Evolutionary conservation across 2,329 filamentous ascomycete genomes (phyloP).

Genomic region (Colletotrichum orbiculare): DNA sequence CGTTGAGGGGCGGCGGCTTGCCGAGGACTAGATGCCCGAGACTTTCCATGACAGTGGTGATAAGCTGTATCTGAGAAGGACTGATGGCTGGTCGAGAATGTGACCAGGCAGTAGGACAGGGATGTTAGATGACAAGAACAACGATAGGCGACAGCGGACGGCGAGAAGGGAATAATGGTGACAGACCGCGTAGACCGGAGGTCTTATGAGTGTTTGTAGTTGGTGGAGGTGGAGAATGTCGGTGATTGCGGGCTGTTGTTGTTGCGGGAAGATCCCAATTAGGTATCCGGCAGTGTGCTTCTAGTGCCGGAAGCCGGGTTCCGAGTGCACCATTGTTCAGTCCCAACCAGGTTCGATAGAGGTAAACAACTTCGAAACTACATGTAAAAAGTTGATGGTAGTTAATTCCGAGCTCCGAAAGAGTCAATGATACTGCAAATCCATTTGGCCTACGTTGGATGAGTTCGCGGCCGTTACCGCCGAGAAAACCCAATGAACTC

Average conservation of each 20-base stretch:
- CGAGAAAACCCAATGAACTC: constrained; percentile 21
- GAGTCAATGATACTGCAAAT: neutral
- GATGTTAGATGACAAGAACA: neutral
- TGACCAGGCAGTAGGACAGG: neutral
- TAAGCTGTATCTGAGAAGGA: too few relatives aligned
- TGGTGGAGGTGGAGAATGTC: constrained; percentile 21
- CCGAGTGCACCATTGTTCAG: neutral
- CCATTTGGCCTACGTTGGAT: neutral
- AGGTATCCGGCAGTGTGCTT: constrained; percentile 7
- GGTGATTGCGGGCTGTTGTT: constrained; percentile 33
- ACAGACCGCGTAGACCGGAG: neutral
- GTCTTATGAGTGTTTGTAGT: constrained; percentile 12
- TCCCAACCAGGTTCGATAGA: too few relatives aligned
- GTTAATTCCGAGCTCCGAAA: neutral
- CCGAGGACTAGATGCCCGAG: constrained; percentile 21
- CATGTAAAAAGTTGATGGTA: neutral
- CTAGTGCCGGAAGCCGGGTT: constrained; percentile 9
- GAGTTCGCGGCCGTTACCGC: constrained; percentile 3
- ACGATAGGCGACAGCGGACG: too few relatives aligned
- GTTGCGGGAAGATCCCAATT: constrained; percentile 29
- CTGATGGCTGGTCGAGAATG: neutral
- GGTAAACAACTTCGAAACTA: neutral
- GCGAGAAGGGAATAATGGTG: neutral
- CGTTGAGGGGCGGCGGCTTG: constrained; percentile 49
- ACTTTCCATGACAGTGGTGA: constrained; percentile 4